phyloP scores from a whole-genome alignment of 257 asterid genomes.

The Fraxinus excelsior region DNA sequence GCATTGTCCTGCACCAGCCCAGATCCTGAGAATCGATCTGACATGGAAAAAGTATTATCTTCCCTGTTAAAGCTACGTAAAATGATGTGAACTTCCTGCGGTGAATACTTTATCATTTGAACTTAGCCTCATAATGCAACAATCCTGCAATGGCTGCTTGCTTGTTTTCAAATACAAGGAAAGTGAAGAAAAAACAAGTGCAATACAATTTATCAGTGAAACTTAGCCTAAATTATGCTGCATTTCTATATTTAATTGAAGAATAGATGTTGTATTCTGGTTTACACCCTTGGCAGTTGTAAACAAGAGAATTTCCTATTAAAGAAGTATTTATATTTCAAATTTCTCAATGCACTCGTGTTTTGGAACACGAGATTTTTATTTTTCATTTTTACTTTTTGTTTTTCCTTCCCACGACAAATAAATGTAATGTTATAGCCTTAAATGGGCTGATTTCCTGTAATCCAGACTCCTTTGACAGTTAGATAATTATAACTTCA shows the following conservation, averaged over 20 bases:
- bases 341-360: not conserved
- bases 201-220: not conserved
- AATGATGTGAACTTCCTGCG: constrained; percentile 19
- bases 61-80: constrained; percentile 55
- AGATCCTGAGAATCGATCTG: constrained; percentile 67
- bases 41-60: constrained; percentile 61
- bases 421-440: not conserved
- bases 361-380: not conserved
- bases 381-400: too few relatives aligned
- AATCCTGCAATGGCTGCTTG: not conserved
- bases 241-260: not conserved
- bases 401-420: not conserved
- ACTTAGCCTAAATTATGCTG: not conserved
- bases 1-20: constrained; percentile 65
- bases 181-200: constrained; percentile 1
- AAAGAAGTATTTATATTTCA: too few relatives aligned
- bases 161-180: not conserved
- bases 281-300: not conserved
- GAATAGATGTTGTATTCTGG: not conserved
- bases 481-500: not conserved
- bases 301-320: not conserved
- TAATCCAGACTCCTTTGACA: not conserved
- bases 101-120: not conserved
- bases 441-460: not conserved
- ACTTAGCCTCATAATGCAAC: not conserved